phyloP scores from a whole-genome alignment of 768 basidiomycete genomes.

The Agaricus subrufescens region DNA sequence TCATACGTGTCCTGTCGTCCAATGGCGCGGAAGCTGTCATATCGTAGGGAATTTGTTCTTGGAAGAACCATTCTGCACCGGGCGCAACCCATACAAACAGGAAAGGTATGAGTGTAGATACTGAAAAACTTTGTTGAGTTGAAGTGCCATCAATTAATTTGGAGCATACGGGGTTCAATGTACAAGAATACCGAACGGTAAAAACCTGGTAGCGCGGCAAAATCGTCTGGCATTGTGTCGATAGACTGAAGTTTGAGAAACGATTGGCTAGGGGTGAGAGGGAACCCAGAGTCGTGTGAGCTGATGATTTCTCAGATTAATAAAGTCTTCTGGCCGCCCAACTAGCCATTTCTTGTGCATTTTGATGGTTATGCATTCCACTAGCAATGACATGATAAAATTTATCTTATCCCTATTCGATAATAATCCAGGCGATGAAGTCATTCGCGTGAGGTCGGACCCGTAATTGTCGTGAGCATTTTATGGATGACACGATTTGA shows the following conservation, averaged over 20 bases:
- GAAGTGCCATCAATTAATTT: background rate
- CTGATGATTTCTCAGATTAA: background rate
- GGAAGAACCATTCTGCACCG: slow-evolving; percentile 63
- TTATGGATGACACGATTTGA: too few species aligned
- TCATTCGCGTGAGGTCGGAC: too few species aligned
- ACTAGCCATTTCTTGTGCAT: too few species aligned
- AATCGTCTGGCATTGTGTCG: slow-evolving; percentile 23
- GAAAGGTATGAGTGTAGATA: slow-evolving; percentile 31
- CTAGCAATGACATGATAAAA: background rate
- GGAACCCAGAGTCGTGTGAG: slow-evolving; percentile 9
- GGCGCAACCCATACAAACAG: slow-evolving; percentile 48
- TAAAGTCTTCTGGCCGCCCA: background rate
- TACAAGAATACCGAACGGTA: slow-evolving; percentile 62
- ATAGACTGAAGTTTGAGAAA: background rate
- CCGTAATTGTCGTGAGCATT: too few species aligned
- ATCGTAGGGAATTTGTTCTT: slow-evolving; percentile 54
- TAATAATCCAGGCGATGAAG: too few species aligned
- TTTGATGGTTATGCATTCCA: background rate
- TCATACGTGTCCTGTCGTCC: slow-evolving; percentile 53
- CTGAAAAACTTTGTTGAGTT: slow-evolving; percentile 15
- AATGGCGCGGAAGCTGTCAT: slow-evolving; percentile 25
- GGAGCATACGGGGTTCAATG: slow-evolving; percentile 52
- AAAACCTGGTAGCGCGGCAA: slow-evolving; percentile 57
- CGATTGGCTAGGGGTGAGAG: background rate
- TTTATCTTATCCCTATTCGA: background rate